Conservation (phyloP, 805 yeast genomes). For the Saturnispora serradocipensis region DNA sequence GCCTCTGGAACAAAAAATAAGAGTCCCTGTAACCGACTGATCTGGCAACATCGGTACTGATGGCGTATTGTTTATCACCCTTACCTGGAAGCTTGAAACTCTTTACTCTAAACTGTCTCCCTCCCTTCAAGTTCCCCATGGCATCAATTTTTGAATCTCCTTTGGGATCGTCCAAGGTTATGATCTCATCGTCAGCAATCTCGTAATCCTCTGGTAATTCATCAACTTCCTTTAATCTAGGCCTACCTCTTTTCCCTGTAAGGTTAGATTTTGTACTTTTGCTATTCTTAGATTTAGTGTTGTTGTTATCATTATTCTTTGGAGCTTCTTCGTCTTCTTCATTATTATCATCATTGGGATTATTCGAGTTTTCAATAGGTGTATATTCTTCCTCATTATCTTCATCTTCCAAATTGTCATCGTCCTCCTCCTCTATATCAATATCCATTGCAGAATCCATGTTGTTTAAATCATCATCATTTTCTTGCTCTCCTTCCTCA, state of each 20-base stretch:
- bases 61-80: constrained; percentile 74
- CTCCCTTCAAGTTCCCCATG: constrained; percentile 61
- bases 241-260: constrained; percentile 16
- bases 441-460: constrained; percentile 12
- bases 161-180: constrained; percentile 62
- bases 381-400: constrained; percentile 13
- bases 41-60: constrained; percentile 93
- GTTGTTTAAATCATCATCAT: constrained; percentile 1
- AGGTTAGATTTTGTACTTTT: not conserved
- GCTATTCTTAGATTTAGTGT: not conserved
- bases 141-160: constrained; percentile 69
- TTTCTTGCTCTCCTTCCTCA: not conserved
- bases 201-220: constrained; percentile 23
- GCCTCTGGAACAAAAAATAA: constrained; percentile 80
- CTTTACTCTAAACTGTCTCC: constrained; percentile 63
- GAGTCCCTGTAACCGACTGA: constrained; percentile 92
- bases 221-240: constrained; percentile 7
- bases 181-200: constrained; percentile 68
- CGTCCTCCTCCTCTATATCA: constrained; percentile 10
- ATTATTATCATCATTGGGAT: constrained; percentile 6
- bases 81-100: constrained; percentile 55
- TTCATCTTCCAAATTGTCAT: constrained; percentile 19
- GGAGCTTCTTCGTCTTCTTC: not conserved
- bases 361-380: constrained; percentile 20
- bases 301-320: not conserved